A percentile compares a stretch with the other conserved stretches of the same genome.
phyloP scores from a whole-genome alignment of 192 early-diverging fungal species.

The Allomyces arbusculus region DNA sequence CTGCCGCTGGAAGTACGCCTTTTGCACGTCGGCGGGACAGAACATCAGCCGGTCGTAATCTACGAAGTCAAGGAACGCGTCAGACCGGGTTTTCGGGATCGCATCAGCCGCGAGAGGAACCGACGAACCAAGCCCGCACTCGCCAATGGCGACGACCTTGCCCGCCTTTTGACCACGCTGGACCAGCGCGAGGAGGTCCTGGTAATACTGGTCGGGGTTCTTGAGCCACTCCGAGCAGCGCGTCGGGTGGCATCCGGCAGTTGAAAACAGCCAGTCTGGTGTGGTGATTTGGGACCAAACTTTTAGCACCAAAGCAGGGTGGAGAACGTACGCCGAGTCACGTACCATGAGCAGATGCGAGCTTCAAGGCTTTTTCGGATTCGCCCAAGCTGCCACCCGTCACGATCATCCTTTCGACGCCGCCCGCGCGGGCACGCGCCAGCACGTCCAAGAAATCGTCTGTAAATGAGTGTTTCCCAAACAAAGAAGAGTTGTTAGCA shows the following conservation, averaged over 20 bases:
- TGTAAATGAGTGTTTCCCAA: slow-evolving; percentile 1
- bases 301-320: neutral
- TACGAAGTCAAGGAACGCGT: slow-evolving; percentile 1
- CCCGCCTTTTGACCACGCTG: slow-evolving; percentile 14
- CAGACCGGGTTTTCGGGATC: neutral
- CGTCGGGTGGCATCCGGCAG: slow-evolving; percentile 73
- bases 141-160: slow-evolving; percentile 77
- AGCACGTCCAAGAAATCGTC: slow-evolving; percentile 49
- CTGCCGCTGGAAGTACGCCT: slow-evolving; percentile 56
- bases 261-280: slow-evolving; percentile 35
- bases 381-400: slow-evolving; percentile 49
- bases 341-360: slow-evolving; percentile 28
- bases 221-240: slow-evolving; percentile 48
- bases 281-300: slow-evolving; percentile 1
- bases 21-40: slow-evolving; percentile 50
- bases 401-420: slow-evolving; percentile 60
- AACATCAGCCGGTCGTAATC: slow-evolving; percentile 88
- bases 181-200: slow-evolving; percentile 20
- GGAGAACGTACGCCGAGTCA: neutral
- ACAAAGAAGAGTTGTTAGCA: neutral
- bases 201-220: slow-evolving; percentile 38
- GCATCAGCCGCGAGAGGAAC: neutral
- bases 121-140: slow-evolving; percentile 56
- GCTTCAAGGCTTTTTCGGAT: slow-evolving; percentile 32
- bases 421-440: slow-evolving; percentile 35